Evolutionary conservation across 202 grass and related monocot species (phyloP), one percentile per base, ranked within the genome.

Genomic region (Panicum hallii): DNA sequence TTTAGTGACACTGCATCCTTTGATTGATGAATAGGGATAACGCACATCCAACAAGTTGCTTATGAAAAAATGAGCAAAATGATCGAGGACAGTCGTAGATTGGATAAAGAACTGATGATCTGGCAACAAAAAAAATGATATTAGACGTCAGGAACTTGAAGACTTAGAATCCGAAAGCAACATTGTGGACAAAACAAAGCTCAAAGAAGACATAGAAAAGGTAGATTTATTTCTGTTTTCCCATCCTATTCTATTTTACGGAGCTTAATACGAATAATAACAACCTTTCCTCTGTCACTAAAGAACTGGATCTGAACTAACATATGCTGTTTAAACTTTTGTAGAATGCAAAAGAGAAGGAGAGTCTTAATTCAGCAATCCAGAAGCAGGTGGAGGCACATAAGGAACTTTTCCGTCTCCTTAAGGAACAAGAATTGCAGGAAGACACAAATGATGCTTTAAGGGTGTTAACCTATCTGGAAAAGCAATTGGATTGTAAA

Each of bases 291-390:
- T 72, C 1, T 40, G 20, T n/a, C 53, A 7, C 52, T 23, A 36
- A 48, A 30, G 48, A 79, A 63, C 50, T 44, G 43, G 69, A 70
- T 77, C 68, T 69, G 40, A 77, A 32, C 41, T 22, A 69, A 20
- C 63, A 32, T 75, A 42, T 76, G 42, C 32, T 76, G 40, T 63
- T 44, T 11, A 26, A 82, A 62, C 63, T 77, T 19, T 41, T 62
- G 30, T 26, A 82, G 85, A 69, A 70, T 87, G 72, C 72, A 70
- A 87, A 82, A 7, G 79, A 82, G 6, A 82, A 70, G 1, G 45
- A 16, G 46, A 63, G 76, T 77, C 72, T 87, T 82, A 66, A 52
- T 67, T 69, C 76, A 70, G 85, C 71, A 76, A 69, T 53, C 52
- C 52, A 48, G 78, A 79, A 72, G 67, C 56, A 84, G 40, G 44